phyloP scores from a whole-genome alignment of 2,329 filamentous ascomycete species.

The Fusarium compactum region DNA sequence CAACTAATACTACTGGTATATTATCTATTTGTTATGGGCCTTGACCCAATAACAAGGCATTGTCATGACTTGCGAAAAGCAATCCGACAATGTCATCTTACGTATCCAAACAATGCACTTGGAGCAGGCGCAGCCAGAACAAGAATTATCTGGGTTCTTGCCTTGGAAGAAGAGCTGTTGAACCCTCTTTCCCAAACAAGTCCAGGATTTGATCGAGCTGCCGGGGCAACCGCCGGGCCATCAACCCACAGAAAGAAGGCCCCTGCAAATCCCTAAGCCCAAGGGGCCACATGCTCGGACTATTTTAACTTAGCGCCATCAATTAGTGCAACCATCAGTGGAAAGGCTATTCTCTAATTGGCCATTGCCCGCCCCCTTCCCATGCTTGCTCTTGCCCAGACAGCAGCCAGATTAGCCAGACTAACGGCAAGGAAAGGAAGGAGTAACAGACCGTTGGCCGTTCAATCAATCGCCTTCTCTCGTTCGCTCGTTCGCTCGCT shows the following conservation, averaged over 20 bases:
- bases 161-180: conserved; percentile 18
- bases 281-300: conserved; percentile 31
- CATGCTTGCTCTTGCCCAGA: conserved; percentile 17
- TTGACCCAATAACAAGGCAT: neutral
- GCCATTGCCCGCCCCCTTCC: conserved; percentile 28
- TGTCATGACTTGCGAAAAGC: neutral
- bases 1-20: neutral
- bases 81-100: neutral
- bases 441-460: conserved; percentile 36
- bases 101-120: neutral
- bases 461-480: conserved; percentile 37
- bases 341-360: conserved; percentile 27
- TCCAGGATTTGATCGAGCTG: conserved; percentile 33
- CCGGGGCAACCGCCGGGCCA: conserved; percentile 36
- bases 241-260: conserved; percentile 19
- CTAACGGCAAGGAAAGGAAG: conserved; percentile 41
- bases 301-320: conserved; percentile 28
- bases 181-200: conserved; percentile 16
- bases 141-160: conserved; percentile 17
- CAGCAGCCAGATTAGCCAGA: conserved; percentile 14
- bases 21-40: neutral
- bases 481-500: conserved; percentile 9
- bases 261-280: conserved; percentile 23
- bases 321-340: conserved; percentile 22
- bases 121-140: neutral